phyloP scores from a whole-genome alignment of 192 early-diverging fungal genomes.

The Coemansia sp. region DNA sequence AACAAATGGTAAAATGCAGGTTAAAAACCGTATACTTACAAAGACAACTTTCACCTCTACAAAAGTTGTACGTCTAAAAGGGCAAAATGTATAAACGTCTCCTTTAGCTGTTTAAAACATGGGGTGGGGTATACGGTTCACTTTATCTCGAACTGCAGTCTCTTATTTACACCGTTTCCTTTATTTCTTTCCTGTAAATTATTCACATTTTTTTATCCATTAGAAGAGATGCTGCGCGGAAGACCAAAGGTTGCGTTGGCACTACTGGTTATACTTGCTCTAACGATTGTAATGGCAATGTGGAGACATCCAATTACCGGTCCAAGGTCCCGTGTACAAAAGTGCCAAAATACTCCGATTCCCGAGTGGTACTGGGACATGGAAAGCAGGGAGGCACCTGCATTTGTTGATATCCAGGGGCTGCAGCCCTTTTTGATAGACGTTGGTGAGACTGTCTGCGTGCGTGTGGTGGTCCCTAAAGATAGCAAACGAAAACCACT shows the following conservation, averaged over 20 bases:
- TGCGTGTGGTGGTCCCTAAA: conserved; percentile 15
- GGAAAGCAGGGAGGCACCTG: background rate
- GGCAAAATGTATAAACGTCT: no score
- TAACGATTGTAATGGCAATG: background rate
- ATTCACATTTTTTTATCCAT: background rate
- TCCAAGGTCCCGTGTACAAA: background rate
- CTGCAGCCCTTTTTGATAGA: background rate
- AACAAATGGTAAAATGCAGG: no score
- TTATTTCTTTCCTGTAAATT: background rate
- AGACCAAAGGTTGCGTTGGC: background rate
- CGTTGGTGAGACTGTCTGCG: background rate
- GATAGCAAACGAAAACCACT: background rate
- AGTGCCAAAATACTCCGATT: background rate
- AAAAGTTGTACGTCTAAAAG: no score
- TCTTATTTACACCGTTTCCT: background rate
- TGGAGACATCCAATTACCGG: background rate
- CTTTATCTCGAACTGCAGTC: no score
- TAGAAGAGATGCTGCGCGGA: background rate
- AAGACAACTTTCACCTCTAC: no score
- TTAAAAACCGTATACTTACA: no score
- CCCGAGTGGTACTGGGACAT: background rate
- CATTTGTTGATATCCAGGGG: background rate
- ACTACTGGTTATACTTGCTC: background rate
- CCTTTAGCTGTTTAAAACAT: no score
- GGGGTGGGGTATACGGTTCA: no score